Base-by-base conservation (phyloP, 768 basidiomycete genomes). In the Mycena rebaudengoi region DNA sequence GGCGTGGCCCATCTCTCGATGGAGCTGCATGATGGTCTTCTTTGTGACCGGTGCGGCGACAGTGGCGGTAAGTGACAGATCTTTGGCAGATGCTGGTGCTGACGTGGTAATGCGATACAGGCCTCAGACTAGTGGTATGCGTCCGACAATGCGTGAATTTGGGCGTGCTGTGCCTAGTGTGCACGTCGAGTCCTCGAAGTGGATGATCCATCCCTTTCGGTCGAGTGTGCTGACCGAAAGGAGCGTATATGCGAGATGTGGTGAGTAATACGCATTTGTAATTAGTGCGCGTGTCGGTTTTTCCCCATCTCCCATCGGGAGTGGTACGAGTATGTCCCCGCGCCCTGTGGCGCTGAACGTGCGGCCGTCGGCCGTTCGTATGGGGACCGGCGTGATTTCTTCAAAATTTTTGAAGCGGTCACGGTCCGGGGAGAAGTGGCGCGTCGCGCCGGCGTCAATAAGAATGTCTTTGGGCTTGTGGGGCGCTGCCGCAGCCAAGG, bases 1-100 rank as follows among this genome's bases (percentile, higher is more conserved):
- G 16, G 80, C 70, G 54, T 83, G 81, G 1, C 78, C 79, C 55
- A 82, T 70, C 13, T 55, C 44, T 2, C 65, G 64, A 46, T 83
- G 81, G 10, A 80, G 65, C 41, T 79, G 71, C 32, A 51, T 58
- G 53, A 78, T 71, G 14, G 71, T 69, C 21, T 76, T 58, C 26
- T 49, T 11, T 33, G 30, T 69, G 61, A 18, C 35, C 30, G 69
- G 48, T 7, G 56, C 28, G 50, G 50, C 62, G 20, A 69, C 69
- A 33, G 33, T 56, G 18, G 54, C 40, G 18, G 65, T 33, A 35
- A 43, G 68, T 51, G 37, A 25, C 2, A 21, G n/a, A 4, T 23
- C 23, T 29, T 25, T 18, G 11, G 55, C 33, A 12, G 32, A 50
- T n/a, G 52, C 48, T 23, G 56, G 16, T 18, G 29, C 60, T 26